Conservation (phyloP, 305 asterid genomes). For the Stenogyne calaminthoides region DNA sequence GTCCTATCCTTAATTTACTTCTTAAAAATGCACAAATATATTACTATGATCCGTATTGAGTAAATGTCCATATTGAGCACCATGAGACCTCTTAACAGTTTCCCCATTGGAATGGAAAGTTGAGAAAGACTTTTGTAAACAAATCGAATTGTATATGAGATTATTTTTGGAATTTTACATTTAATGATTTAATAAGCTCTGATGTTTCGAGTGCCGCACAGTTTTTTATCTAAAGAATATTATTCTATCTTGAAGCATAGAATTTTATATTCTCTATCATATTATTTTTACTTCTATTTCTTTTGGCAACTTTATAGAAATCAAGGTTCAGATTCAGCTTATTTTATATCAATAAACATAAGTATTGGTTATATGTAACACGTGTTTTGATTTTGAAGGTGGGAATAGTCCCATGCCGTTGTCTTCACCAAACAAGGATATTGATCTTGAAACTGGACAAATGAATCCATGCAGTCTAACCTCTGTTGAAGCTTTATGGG, state of each 20-base stretch:
- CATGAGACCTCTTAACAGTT: background rate
- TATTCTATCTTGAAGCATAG: constrained; percentile 5
- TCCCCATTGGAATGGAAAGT: background rate
- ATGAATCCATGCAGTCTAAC: constrained; percentile 60
- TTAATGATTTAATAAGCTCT: background rate
- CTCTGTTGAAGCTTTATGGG: constrained; percentile 64
- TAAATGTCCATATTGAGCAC: background rate
- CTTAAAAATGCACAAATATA: constrained; percentile 3
- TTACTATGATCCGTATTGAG: background rate
- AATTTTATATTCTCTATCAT: background rate
- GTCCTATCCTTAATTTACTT: background rate
- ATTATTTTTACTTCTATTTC: constrained; percentile 12
- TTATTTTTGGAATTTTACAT: background rate
- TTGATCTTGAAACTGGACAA: constrained; percentile 80
- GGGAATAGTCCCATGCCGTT: constrained; percentile 55
- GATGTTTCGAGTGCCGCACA: constrained; percentile 3
- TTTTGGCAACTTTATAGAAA: constrained; percentile 1
- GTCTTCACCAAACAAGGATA: constrained; percentile 56
- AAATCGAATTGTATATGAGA: background rate
- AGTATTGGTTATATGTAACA: constrained; percentile 25
- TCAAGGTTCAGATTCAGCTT: constrained; percentile 5
- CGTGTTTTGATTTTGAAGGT: constrained; percentile 43
- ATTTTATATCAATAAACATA: constrained; percentile 16
- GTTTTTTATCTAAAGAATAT: background rate
- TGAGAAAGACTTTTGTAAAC: background rate